Percentiles rank a stretch among this genome's conserved stretches.
Evolutionary conservation across 306 rosid genomes (phyloP).

Genomic region (Sicyos baderoa): DNA sequence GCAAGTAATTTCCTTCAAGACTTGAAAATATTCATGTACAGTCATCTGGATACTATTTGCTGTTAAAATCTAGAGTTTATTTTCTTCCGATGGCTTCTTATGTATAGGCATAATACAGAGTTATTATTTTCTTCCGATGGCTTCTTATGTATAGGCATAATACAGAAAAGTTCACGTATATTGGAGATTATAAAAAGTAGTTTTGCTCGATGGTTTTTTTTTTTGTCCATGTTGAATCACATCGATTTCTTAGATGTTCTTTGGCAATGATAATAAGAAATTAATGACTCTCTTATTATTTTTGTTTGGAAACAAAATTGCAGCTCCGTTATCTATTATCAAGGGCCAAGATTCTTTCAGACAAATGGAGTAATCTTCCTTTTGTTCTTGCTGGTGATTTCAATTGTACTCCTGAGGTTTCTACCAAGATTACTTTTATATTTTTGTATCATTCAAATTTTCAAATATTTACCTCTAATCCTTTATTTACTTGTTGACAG

Average conservation of each 20-base stretch:
- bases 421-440: slow-evolving; percentile 5
- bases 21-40: background rate
- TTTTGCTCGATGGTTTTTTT: background rate
- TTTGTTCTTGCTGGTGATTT: slow-evolving; percentile 81
- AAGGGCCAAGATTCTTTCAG: slow-evolving; percentile 54
- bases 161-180: background rate
- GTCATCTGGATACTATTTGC: slow-evolving; percentile 1
- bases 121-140: background rate
- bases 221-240: background rate
- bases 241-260: background rate
- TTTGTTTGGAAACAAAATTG: slow-evolving; percentile 19
- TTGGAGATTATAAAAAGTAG: background rate
- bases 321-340: slow-evolving; percentile 70
- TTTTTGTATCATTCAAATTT: slow-evolving; percentile 13
- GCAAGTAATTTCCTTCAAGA: background rate
- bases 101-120: too few relatives aligned
- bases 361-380: slow-evolving; percentile 73
- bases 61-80: background rate
- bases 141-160: background rate
- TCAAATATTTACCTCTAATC: slow-evolving; percentile 19
- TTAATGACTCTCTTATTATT: slow-evolving; percentile 11
- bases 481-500: slow-evolving; percentile 37
- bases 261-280: background rate
- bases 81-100: background rate
- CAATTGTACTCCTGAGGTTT: slow-evolving; percentile 77